Conservation (phyloP, 1,139 yeast genomes). For the Zygoascus sp. region DNA sequence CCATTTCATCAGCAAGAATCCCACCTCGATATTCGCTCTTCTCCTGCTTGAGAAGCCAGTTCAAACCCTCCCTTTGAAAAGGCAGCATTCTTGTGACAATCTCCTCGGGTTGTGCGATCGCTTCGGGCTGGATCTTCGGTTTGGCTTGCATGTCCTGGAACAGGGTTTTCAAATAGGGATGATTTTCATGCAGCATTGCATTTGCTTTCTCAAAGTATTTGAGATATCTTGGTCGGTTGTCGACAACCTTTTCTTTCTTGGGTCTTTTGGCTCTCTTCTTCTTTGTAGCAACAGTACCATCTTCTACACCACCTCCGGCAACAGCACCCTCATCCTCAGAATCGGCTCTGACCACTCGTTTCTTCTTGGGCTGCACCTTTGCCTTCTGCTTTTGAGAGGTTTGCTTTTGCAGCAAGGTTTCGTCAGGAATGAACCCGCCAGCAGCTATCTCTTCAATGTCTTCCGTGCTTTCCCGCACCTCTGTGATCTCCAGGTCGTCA, state of each 20-base stretch:
- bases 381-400: neutral
- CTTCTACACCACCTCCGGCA: neutral
- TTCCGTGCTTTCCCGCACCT: constrained; percentile 1
- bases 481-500: constrained; percentile 1
- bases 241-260: constrained; percentile 10
- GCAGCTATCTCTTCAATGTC: constrained; percentile 5
- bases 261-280: constrained; percentile 7
- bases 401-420: constrained; percentile 6
- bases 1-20: constrained; percentile 98
- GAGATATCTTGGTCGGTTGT: constrained; percentile 12
- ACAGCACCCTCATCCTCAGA: neutral
- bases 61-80: constrained; percentile 87
- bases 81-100: constrained; percentile 74
- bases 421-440: constrained; percentile 10
- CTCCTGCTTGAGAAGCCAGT: constrained; percentile 86
- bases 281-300: constrained; percentile 6
- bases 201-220: constrained; percentile 37
- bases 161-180: constrained; percentile 70
- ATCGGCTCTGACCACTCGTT: neutral
- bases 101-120: constrained; percentile 74
- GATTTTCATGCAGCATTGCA: constrained; percentile 58
- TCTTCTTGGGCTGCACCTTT: constrained; percentile 4
- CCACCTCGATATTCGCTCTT: constrained; percentile 79
- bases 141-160: constrained; percentile 59
- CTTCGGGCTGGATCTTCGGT: constrained; percentile 48